Evolutionary conservation across 331 rosid genomes (phyloP), one percentile per base, ranked within the genome.

Genomic region (Quercus phellos): DNA sequence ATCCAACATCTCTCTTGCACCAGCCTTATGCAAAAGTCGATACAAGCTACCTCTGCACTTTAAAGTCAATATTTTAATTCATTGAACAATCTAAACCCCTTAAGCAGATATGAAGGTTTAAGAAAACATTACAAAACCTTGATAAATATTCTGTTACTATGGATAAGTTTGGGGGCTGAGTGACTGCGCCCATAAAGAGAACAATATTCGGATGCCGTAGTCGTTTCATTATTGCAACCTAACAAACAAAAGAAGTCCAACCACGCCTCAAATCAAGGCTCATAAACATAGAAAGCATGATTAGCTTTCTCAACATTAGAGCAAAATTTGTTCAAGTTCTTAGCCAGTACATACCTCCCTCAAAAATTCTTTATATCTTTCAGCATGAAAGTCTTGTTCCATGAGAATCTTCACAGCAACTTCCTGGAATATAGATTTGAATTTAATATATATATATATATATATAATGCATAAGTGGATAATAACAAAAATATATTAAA

Each of bases 391-490:
- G 75, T 96, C 99, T 86, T 96, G 99, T 76, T 96, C 99, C 92
- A 94, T 89, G 81, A 96, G 91, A 86, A 96, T 91, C 88, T 96
- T 96, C 84, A 96, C 99, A 74, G 99, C 99, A 76, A 96, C 99
- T 55, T 96, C 99, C 99, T 96, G 87, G 22, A 71, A 87, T 74
- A 74, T 53, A 72, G 53, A 26, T 76, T 69, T 38, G n/a, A 72
- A 69, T 69, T 60, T 51, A 71, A 56, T 21, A 7, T 2, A 30
- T 29, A 29, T 22, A 22, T 22, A 22, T 22, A 22, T 27, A 27
- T 30, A 38, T 67, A 51, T 78, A 17, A 68, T 46, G 58, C 16
- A 79, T 19, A 30, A 14, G 7, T 9, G 69, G 13, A 9, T 58
- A 76, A 51, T 26, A 42, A 16, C 50, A 68, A 76, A 38, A 60